Evolutionary conservation across 108 stramenopile species (phyloP), one percentile per base, ranked within the genome.

Genomic region (Chaetoceros tenuissimus): DNA sequence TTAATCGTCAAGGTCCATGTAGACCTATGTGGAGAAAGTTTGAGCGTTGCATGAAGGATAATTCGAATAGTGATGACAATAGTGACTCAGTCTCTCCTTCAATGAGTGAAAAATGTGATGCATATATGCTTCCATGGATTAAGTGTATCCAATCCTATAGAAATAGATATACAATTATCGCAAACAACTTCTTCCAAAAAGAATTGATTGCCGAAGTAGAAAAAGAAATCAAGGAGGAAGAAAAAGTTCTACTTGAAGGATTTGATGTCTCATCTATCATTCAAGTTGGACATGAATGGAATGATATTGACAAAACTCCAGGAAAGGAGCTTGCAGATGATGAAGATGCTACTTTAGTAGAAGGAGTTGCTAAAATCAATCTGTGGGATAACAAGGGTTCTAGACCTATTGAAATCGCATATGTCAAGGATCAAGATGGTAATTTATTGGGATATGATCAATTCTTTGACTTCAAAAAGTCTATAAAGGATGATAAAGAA

Each of bases 1-100:
- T 85, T 28, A 87, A 87, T 60, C 79, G 89, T 13, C 84, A 83
- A 65, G 89, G 89, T 21, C 89, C 89, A n/a, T 92, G 89, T 68
- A 68, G 85, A 40, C 78, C 71, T 2, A 73, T 73, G 48, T 92
- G 89, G 89, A 59, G 84, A 3, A 87, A 85, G 48, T 79, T 92
- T 24, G 89, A 92, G 59, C 62, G 73, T 20, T 92, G 89, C 48
- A 83, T 86, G 63, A 92, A 92, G 63, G 89, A 91, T 43, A 71
- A 90, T 59, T 64, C 67, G 46, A 54, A 50, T 3, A 53, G 57
- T 28, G 68, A 63, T n/a, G 69, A 74, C 0, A 57, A 60, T 43
- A 29, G 47, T 20, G 27, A 68, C 23, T 51, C 60, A 60, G 58
- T 63, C 28, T 5, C 56, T 10, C 51, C 67, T 24, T 60, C 64